Conservation (phyloP, 768 basidiomycete species). For the Pleurotus djamor region DNA sequence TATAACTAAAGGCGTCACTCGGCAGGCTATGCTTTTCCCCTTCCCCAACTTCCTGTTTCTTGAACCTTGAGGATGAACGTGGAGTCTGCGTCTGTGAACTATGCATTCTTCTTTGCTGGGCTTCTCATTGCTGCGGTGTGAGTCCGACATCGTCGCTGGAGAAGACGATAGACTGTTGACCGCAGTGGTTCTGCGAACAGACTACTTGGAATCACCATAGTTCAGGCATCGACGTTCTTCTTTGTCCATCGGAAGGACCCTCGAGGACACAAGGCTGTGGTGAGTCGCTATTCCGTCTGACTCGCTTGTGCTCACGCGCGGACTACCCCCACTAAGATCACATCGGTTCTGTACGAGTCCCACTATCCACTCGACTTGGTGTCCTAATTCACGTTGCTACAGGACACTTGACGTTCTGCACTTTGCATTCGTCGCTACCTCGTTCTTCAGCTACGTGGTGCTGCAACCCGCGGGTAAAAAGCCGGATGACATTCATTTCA, state of each 20-base stretch:
- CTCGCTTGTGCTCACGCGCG: too few relatives aligned
- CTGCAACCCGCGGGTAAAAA: not conserved
- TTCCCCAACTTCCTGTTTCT: too few relatives aligned
- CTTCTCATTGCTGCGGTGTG: constrained; percentile 1
- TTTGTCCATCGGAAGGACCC: not conserved
- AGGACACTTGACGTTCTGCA: not conserved
- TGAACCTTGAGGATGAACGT: too few relatives aligned
- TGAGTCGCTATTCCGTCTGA: not conserved
- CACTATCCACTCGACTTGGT: not conserved
- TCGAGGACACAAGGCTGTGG: constrained; percentile 1
- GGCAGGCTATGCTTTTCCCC: too few relatives aligned
- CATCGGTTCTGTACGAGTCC: not conserved
- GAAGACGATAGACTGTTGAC: too few relatives aligned
- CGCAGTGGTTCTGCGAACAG: not conserved
- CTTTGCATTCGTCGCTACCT: not conserved
- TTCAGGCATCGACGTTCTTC: constrained; percentile 2
- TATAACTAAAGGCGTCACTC: too few relatives aligned
- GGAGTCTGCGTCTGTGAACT: not conserved
- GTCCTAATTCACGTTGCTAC: not conserved
- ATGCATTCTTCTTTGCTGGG: not conserved
- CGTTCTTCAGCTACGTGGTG: constrained; percentile 1
- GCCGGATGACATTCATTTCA: not conserved
- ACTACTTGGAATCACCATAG: not conserved
- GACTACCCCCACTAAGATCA: not conserved
- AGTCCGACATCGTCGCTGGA: too few relatives aligned